Evolutionary conservation across 164 flowering plant species (phyloP).

Genomic region (Platanus orientalis): DNA sequence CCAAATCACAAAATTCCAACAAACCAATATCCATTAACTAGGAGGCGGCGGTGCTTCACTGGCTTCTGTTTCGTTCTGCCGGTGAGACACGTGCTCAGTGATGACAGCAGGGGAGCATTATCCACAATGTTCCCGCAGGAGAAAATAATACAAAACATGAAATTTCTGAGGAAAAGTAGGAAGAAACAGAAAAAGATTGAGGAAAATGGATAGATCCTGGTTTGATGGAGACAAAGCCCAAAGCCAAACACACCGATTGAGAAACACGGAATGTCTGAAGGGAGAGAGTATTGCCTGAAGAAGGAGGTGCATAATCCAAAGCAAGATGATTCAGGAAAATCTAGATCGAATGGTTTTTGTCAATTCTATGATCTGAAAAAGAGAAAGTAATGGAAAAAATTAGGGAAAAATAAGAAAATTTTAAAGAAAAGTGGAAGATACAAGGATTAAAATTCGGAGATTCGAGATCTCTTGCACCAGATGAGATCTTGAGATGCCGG

Average conservation of each 20-base stretch:
- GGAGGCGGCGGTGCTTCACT: no score
- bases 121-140: not conserved
- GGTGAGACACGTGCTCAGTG: not conserved
- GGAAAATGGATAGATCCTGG: not conserved
- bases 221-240: no score
- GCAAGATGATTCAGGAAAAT: not conserved
- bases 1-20: no score
- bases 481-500: not conserved
- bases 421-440: not conserved
- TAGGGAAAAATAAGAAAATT: not conserved
- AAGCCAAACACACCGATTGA: no score
- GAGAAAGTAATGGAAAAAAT: no score
- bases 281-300: not conserved
- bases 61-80: no score
- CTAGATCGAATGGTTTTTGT: not conserved
- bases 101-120: not conserved
- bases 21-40: no score
- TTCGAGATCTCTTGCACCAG: not conserved
- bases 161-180: slow-evolving; percentile 1
- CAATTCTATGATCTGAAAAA: not conserved
- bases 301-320: not conserved
- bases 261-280: not conserved
- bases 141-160: slow-evolving; percentile 2
- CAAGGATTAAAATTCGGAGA: not conserved
- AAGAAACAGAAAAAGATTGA: not conserved